Base-by-base conservation (phyloP, 2,329 filamentous ascomycete genomes). In the Volutella citrinella region DNA sequence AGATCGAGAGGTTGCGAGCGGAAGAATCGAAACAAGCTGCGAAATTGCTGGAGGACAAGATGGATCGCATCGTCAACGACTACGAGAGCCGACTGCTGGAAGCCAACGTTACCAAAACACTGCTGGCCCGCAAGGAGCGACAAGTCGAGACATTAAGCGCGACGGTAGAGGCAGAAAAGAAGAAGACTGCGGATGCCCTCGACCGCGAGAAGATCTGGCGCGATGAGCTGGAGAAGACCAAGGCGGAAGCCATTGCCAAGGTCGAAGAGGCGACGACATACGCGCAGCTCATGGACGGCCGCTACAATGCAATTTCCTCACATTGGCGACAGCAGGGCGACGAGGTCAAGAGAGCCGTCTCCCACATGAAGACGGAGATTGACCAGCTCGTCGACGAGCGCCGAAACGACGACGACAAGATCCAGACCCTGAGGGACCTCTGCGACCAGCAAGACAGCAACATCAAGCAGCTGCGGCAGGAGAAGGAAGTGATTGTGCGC, bases 371-470 rank as follows among this genome's bases (percentile, higher is more conserved):
- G 27, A 60, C 57, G 19, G 75, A 81, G 51, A 73, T 86, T 29
- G 60, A 59, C n/a, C 58, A 57, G 9, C 60, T 85, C 23, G 66
- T 72, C 28, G 66, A 72, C 23, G 74, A 80, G 50, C 67, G 79
- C 38, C 68, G 62, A 42, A 66, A 65, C 32, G 80, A 86, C 51
- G 78, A 82, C 48, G 72, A 75, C 53, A 78, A 74, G 60, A 80
- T 84, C 46, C 70, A 66, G 41, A 78, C 76, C 19, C 65, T 88
- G 31, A 72, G 79, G 32, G 79, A 85, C 39, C 69, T 89, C 19
- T 82, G 78, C 55, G 82, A 87, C 45, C 84, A 89, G 60, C 80
- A 87, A 55, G 76, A 84, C 45, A 72, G 74, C 51, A 84, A 87
- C 49, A 73, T 85, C 38, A 74, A 76, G 36, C 69, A 77, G 38